Conservation (phyloP, 2,329 filamentous ascomycete species). For the Xylariaceae sp. region DNA sequence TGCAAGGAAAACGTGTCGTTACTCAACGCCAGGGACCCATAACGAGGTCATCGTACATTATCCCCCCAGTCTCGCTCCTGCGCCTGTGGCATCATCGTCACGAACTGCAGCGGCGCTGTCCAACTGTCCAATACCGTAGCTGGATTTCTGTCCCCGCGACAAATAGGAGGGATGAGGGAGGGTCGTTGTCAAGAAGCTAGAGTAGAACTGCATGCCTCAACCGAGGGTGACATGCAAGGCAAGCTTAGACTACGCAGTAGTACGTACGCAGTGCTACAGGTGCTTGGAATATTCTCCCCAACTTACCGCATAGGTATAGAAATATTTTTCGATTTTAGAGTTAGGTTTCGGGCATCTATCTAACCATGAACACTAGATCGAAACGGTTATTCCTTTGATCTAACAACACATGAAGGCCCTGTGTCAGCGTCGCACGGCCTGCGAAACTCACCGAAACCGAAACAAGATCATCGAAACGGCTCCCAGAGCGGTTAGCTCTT, state of each 20-base stretch:
- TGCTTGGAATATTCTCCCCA: conserved; percentile 1
- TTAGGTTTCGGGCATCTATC: conserved; percentile 17
- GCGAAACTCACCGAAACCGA: conserved; percentile 23
- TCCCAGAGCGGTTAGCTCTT: conserved; percentile 2
- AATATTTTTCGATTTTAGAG: conserved; percentile 18
- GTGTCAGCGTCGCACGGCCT: conserved; percentile 5
- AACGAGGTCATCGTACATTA: conserved; percentile 18
- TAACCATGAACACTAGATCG: background rate
- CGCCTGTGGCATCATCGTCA: conserved; percentile 20
- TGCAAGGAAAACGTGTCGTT: background rate
- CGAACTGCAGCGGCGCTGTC: conserved; percentile 6
- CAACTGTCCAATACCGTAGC: conserved; percentile 19
- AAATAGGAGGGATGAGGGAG: conserved; percentile 9
- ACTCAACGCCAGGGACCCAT: conserved; percentile 3
- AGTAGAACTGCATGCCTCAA: conserved; percentile 13
- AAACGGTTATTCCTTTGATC: conserved; percentile 23
- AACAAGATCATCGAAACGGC: conserved; percentile 1
- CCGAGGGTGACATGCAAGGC: conserved; percentile 20
- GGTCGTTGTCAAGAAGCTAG: conserved; percentile 14
- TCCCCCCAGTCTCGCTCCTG: conserved; percentile 20
- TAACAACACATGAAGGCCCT: conserved; percentile 14
- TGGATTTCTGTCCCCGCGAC: background rate
- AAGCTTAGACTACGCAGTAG: background rate
- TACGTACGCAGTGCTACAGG: background rate
- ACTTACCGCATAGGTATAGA: conserved; percentile 11